Evolutionary conservation across 2,329 filamentous ascomycete genomes (phyloP), one percentile per base, ranked within the genome.

Genomic region (Fusarium concolor): DNA sequence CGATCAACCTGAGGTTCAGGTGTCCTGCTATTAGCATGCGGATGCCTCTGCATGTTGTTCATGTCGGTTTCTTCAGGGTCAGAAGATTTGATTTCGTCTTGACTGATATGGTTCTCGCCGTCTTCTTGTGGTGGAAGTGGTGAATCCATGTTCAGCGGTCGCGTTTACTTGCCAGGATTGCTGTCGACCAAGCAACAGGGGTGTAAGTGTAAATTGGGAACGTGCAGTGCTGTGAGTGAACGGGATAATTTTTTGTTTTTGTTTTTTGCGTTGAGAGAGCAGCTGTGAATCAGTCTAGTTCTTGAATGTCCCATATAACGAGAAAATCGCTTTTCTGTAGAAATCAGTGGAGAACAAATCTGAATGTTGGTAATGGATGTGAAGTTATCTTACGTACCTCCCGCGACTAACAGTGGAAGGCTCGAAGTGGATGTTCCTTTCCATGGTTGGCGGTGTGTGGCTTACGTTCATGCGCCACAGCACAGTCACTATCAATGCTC

Each of bases 1-100:
- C 76, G 67, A 31, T 76, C 75, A 31, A 71, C 62, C 56, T 79
- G 76, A 49, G 78, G 79, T 66, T 83, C 81, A 17, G 81, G 81
- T 28, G 79, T 82, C 61, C 71, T 77, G 35, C 70, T 68, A 24
- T 72, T 66, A 18, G 72, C 52, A 53, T 70, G 63, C 33, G 62
- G 53, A 18, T 60, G 59, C 33, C 58, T 71, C 44, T 70, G 65
- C 33, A 64, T 53, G 24, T 74, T 70, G n/a, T 70, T 61, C 60
- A 71, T 71, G 26, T 64, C 63, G 31, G 53, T 58, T 49, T 72
- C 67, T 17, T 67, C 68, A 20, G 66, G 55, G 5, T 24, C 28
- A 29, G 50, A 38, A 42, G 45, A 42, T 5, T 68, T 65, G 24
- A 47, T 50, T 56, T 70, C 62, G 51, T 63, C 44, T 20, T 67